Percentiles rank a stretch among this genome's conserved stretches.
Conservation (phyloP, 306 rosid genomes). For the Hylodesmum podocarpum region DNA sequence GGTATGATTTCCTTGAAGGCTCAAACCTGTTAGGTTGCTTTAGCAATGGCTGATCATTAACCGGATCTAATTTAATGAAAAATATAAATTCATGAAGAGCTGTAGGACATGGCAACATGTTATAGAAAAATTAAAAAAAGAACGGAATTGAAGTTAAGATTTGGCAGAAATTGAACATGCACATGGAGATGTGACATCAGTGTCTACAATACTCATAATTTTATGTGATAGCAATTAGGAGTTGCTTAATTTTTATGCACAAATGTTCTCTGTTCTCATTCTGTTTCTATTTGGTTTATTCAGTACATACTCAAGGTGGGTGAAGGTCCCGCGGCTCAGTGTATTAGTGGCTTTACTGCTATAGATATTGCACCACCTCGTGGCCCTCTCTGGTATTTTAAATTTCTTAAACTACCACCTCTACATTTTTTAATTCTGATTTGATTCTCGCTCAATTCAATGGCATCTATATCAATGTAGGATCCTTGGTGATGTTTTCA, state of each 20-base stretch:
- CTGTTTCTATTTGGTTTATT: slow-evolving; percentile 31
- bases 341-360: slow-evolving; percentile 88
- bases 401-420: not conserved
- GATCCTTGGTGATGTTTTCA: slow-evolving; percentile 89
- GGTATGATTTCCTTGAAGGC: slow-evolving; percentile 43
- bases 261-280: slow-evolving; percentile 1
- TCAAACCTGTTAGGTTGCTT: slow-evolving; percentile 20
- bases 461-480: slow-evolving; percentile 41
- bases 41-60: not conserved
- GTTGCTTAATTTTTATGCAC: not conserved
- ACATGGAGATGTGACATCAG: not conserved
- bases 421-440: slow-evolving; percentile 4
- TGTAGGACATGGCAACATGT: not conserved
- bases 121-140: not conserved
- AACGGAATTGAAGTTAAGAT: not conserved
- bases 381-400: slow-evolving; percentile 82
- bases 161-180: not conserved
- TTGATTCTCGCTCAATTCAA: slow-evolving; percentile 15
- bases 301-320: slow-evolving; percentile 87
- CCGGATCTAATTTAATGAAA: not conserved
- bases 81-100: not conserved
- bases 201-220: not conserved
- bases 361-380: slow-evolving; percentile 85
- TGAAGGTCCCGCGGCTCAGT: slow-evolving; percentile 73
- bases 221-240: not conserved